Conservation (phyloP, 176 grass and related monocot species). For the Rhynchospora pubera region DNA sequence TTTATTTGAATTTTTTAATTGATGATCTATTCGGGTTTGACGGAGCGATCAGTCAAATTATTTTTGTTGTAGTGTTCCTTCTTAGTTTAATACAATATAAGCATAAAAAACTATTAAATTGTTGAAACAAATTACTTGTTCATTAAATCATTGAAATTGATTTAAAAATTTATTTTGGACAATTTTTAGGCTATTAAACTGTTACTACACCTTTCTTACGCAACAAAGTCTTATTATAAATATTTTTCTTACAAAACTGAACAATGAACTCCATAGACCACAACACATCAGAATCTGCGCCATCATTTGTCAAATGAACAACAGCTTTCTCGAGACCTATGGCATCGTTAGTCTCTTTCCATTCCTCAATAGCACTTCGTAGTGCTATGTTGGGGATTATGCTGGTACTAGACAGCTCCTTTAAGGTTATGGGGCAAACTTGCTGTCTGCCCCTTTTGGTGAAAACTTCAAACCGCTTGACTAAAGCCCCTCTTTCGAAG, state of each 20-base stretch:
- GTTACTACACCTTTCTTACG: conserved; percentile 39
- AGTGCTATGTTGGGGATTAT: conserved; percentile 10
- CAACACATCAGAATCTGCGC: conserved; percentile 16
- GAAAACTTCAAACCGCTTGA: conserved; percentile 9
- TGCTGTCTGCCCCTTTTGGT: conserved; percentile 6
- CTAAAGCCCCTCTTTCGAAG: conserved; percentile 10
- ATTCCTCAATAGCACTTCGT: conserved; percentile 18
- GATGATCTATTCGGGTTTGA: too few relatives aligned
- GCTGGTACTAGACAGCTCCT: conserved; percentile 5
- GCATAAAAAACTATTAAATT: too few relatives aligned
- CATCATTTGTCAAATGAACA: background rate
- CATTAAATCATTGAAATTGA: too few relatives aligned
- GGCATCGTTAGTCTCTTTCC: conserved; percentile 24
- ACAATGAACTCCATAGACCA: conserved; percentile 30
- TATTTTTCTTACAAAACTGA: conserved; percentile 32
- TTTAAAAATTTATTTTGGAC: too few relatives aligned
- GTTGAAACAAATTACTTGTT: too few relatives aligned
- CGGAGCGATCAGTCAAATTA: too few relatives aligned
- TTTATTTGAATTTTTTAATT: too few relatives aligned
- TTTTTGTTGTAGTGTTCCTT: too few relatives aligned
- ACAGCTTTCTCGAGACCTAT: background rate
- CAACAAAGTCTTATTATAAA: conserved; percentile 32
- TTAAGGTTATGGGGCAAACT: conserved; percentile 17
- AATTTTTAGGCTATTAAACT: too few relatives aligned
- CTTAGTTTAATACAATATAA: too few relatives aligned